Evolutionary conservation across 73 alveolate species (phyloP).

Genomic region (Paraurostyla sp.): DNA sequence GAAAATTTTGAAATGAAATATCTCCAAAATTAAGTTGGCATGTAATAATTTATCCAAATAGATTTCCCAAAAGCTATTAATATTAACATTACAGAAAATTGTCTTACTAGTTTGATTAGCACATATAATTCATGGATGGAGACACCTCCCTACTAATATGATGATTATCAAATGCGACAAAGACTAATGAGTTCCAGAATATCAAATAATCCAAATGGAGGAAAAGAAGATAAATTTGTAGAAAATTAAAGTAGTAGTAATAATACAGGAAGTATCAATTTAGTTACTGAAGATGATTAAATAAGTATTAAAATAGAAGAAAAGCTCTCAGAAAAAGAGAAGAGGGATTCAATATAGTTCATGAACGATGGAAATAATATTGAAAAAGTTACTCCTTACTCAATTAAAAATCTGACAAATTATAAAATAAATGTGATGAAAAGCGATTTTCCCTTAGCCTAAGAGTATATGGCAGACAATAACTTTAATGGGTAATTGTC

Average conservation of each 20-base stretch:
- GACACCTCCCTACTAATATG: slow-evolving; percentile 44
- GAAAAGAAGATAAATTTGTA: neutral
- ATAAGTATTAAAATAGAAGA: neutral
- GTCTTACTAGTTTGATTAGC: slow-evolving; percentile 11
- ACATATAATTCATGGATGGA: slow-evolving; percentile 59
- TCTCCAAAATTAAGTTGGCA: neutral
- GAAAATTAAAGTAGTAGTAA: neutral
- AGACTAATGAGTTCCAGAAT: slow-evolving; percentile 7
- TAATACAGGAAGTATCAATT: neutral
- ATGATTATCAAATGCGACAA: slow-evolving; percentile 3
- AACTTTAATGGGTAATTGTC: neutral
- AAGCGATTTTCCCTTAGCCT: neutral
- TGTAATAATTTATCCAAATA: neutral
- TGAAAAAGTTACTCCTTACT: slow-evolving; percentile 45
- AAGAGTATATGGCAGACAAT: neutral
- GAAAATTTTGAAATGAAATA: slow-evolving; percentile 9
- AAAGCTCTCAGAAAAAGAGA: neutral
- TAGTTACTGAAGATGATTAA: neutral
- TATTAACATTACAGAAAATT: slow-evolving; percentile 34
- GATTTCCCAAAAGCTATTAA: neutral
- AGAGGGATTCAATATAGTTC: neutral
- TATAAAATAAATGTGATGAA: slow-evolving; percentile 4
- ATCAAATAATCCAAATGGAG: neutral
- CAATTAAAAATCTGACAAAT: slow-evolving; percentile 32
- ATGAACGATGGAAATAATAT: neutral